Percentiles rank a stretch among this genome's conserved stretches.
Conservation (phyloP, 345 rosid species). For the Eucalyptus tenuipes region DNA sequence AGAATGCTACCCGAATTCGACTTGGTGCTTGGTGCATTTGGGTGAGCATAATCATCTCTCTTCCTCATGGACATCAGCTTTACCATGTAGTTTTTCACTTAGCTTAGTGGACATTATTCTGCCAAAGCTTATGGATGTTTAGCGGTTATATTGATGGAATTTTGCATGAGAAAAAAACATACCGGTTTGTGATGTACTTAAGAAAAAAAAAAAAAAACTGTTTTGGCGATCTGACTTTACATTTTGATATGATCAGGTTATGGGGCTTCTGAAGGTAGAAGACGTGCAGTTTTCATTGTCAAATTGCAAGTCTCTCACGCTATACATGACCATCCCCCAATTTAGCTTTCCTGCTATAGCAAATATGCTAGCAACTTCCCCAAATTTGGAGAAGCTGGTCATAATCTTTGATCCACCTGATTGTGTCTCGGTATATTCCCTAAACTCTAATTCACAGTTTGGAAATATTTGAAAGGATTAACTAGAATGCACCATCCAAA, state of each 20-base stretch:
- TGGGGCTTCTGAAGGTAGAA: neutral
- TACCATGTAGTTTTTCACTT: neutral
- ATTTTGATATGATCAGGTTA: neutral
- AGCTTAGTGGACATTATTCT: neutral
- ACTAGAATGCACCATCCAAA: neutral
- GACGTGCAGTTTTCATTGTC: neutral
- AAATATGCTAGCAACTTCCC: neutral
- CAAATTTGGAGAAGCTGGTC: neutral
- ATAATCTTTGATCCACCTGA: neutral
- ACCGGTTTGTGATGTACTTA: neutral
- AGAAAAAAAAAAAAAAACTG: neutral
- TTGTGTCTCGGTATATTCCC: neutral
- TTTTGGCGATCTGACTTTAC: neutral
- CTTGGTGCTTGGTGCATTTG: neutral
- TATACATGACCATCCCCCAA: neutral
- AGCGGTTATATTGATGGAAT: neutral
- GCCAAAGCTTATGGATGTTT: neutral
- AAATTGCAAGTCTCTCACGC: neutral
- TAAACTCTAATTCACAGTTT: neutral
- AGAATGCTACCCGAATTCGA: neutral
- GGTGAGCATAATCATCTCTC: neutral
- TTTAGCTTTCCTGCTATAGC: neutral
- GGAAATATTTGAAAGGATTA: neutral
- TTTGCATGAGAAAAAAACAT: neutral
- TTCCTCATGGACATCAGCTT: neutral